phyloP scores from a whole-genome alignment of 305 asterid species.

The Petunia hybrid region DNA sequence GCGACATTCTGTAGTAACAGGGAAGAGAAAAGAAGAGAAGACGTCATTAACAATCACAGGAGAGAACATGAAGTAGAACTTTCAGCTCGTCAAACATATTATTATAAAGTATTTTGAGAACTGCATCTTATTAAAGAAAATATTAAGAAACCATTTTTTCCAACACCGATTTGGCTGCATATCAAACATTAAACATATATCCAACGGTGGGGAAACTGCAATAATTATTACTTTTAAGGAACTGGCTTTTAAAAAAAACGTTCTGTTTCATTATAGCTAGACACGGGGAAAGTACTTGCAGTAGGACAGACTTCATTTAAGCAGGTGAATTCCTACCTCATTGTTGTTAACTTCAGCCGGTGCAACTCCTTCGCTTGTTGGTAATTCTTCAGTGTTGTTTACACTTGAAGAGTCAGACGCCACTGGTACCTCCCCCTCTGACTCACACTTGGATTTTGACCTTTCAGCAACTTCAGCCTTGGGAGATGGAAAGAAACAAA shows the following conservation, averaged over 20 bases:
- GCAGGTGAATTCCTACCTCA: constrained; percentile 49
- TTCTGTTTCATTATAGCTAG: neutral
- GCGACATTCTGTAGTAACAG: too few relatives aligned
- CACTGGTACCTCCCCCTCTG: constrained; percentile 47
- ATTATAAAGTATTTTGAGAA: neutral
- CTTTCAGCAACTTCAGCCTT: constrained; percentile 75
- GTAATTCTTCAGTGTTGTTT: constrained; percentile 47
- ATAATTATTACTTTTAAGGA: neutral
- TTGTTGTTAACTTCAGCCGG: constrained; percentile 34
- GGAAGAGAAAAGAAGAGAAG: neutral
- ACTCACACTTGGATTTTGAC: constrained; percentile 52
- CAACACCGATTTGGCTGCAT: neutral
- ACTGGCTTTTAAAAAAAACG: neutral
- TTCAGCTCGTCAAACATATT: neutral
- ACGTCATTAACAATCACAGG: neutral
- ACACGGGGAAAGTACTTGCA: neutral
- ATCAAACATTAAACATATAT: neutral
- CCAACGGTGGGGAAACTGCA: neutral
- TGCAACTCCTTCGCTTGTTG: constrained; percentile 41
- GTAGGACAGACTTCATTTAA: constrained; percentile 26
- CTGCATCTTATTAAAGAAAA: neutral
- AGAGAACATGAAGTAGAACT: constrained; percentile 22
- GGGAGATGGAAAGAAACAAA: constrained; percentile 19
- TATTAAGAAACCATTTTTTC: neutral
- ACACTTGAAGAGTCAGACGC: constrained; percentile 53